Percentiles rank a stretch among this genome's conserved stretches.
phyloP scores from a whole-genome alignment of 1,284 basidiomycete species.

The Cryptococcus sp. region DNA sequence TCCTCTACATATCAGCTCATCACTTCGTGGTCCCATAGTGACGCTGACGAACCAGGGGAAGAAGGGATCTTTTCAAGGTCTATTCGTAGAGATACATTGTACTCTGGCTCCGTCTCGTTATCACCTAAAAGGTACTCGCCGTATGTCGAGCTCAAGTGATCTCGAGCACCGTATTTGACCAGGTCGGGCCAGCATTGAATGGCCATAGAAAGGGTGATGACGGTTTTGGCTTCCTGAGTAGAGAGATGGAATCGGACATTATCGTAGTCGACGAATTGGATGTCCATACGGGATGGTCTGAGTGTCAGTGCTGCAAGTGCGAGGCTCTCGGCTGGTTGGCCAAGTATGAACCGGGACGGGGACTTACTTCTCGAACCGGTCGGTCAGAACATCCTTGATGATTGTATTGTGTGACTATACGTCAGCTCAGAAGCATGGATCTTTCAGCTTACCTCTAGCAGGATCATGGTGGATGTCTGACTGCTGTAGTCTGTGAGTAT shows the following conservation, averaged over 20 bases:
- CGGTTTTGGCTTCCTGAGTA: constrained; percentile 74
- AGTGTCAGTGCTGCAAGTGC: background rate
- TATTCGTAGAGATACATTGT: constrained; percentile 80
- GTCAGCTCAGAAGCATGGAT: background rate
- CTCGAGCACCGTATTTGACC: constrained; percentile 76
- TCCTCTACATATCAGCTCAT: constrained; percentile 56
- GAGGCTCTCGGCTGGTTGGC: background rate
- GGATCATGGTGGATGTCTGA: constrained; percentile 65
- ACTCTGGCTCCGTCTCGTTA: constrained; percentile 66
- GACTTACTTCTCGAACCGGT: constrained; percentile 79
- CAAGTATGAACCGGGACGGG: background rate
- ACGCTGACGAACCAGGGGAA: constrained; percentile 62
- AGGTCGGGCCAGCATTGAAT: constrained; percentile 97
- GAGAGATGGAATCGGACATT: constrained; percentile 91
- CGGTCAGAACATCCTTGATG: constrained; percentile 84
- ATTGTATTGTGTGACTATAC: constrained; percentile 83
- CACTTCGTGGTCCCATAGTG: background rate
- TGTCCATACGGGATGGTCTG: constrained; percentile 85
- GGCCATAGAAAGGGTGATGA: constrained; percentile 84
- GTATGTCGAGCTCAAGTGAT: constrained; percentile 80
- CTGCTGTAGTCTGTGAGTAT: too few species aligned
- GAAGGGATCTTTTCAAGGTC: constrained; percentile 80
- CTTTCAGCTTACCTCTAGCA: constrained; percentile 58
- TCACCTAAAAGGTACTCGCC: constrained; percentile 56
- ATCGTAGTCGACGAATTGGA: constrained; percentile 97